These are phyloP conservation scores for Calonectria fujianensis DNA, from an alignment of 2,329 filamentous ascomycete species.

Conservation along the genomic window DNA sequence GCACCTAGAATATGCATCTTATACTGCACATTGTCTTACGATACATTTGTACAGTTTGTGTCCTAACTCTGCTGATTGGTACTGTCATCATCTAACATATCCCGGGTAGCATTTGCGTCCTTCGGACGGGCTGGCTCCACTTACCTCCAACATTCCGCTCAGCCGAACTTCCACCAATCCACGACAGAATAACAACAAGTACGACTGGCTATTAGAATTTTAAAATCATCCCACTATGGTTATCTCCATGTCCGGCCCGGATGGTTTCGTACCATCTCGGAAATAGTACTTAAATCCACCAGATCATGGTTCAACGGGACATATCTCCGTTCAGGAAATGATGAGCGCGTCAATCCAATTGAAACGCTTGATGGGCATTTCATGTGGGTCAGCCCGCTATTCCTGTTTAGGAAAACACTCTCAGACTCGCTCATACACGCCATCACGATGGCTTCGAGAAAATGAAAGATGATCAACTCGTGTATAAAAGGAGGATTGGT, in stretches of 20 bases:
- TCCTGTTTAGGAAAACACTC: constrained; percentile 19
- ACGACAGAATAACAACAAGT: not conserved
- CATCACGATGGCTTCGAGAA: not conserved
- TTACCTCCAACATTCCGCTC: not conserved
- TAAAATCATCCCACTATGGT: not conserved
- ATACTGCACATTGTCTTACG: too few relatives aligned
- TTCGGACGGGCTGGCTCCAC: not conserved
- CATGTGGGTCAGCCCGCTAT: constrained; percentile 4
- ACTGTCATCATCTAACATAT: not conserved
- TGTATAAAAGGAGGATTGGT: constrained; percentile 39
- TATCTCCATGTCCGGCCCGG: not conserved
- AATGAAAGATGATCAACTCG: not conserved
- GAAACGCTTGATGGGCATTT: not conserved
- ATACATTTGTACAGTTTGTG: too few relatives aligned
- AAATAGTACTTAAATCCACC: constrained; percentile 18
- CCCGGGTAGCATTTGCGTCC: not conserved
- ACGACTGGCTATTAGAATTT: not conserved
- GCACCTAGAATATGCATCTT: too few relatives aligned
- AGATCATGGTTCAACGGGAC: not conserved
- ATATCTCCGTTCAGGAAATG: not conserved
- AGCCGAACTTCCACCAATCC: not conserved
- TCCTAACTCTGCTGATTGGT: too few relatives aligned
- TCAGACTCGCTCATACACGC: constrained; percentile 36
- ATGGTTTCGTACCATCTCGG: not conserved
- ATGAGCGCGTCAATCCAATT: not conserved